Evolutionary conservation across 2,329 filamentous ascomycete genomes (phyloP).

Genomic region (Fusarium xyrophilum): DNA sequence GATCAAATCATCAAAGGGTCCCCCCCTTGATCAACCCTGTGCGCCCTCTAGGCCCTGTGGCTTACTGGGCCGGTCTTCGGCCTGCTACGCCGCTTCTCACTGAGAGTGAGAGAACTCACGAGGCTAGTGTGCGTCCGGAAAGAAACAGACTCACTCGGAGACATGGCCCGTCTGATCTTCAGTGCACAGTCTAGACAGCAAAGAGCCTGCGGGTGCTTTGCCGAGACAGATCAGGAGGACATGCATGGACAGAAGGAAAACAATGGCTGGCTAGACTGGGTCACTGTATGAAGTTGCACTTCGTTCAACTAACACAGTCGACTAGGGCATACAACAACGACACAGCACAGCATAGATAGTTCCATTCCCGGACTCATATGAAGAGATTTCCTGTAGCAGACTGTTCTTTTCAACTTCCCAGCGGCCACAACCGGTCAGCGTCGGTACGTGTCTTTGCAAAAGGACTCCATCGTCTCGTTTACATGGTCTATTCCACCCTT

Average conservation of each 20-base stretch:
- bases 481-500: conserved; percentile 19
- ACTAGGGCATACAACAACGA: not conserved
- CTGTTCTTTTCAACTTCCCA: not conserved
- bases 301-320: conserved; percentile 3
- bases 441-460: conserved; percentile 25
- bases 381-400: not conserved
- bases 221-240: conserved; percentile 26
- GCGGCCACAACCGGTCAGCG: conserved; percentile 30
- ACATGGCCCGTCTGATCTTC: conserved; percentile 21
- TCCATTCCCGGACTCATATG: not conserved
- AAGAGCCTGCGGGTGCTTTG: conserved; percentile 23
- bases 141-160: conserved; percentile 15
- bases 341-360: not conserved
- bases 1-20: conserved; percentile 19
- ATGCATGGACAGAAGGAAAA: conserved; percentile 5
- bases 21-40: conserved; percentile 4
- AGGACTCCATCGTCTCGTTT: conserved; percentile 12
- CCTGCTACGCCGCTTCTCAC: conserved; percentile 13
- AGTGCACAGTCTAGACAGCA: conserved; percentile 2
- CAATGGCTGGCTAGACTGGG: conserved; percentile 3
- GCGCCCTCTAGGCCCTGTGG: not conserved
- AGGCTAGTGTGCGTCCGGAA: conserved; percentile 24
- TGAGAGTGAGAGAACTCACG: not conserved
- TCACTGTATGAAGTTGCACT: conserved; percentile 8
- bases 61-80: conserved; percentile 32